Evolutionary conservation across 1,284 basidiomycete genomes (phyloP).

Genomic region (Puccinia triticina): DNA sequence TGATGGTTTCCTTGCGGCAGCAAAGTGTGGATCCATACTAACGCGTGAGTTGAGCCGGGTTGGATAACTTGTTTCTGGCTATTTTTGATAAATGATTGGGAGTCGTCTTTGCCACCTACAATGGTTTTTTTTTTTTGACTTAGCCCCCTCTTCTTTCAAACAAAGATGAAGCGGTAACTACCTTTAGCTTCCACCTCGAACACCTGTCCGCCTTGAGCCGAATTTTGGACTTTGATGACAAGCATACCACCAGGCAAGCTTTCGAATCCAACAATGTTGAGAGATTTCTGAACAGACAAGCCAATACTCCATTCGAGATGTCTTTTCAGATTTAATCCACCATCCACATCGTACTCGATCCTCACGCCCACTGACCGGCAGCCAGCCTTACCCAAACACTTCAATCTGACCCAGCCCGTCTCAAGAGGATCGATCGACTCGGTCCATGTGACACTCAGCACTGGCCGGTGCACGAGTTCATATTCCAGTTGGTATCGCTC

Average conservation of each 20-base stretch:
- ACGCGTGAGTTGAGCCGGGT: slow-evolving; percentile 20
- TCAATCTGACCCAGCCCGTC: slow-evolving; percentile 9
- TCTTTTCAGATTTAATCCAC: slow-evolving; percentile 15
- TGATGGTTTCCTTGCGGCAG: neutral
- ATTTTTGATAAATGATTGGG: neutral
- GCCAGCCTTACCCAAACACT: slow-evolving; percentile 31
- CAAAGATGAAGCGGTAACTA: neutral
- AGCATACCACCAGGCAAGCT: slow-evolving; percentile 3
- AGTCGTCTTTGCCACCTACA: slow-evolving; percentile 18
- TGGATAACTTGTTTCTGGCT: slow-evolving; percentile 33
- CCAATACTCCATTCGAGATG: slow-evolving; percentile 17
- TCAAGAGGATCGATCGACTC: neutral
- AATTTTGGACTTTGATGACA: slow-evolving; percentile 27
- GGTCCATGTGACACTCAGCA: slow-evolving; percentile 5
- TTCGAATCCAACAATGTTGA: slow-evolving; percentile 27
- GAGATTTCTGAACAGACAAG: slow-evolving; percentile 23
- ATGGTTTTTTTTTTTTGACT: neutral
- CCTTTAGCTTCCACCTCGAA: slow-evolving; percentile 35
- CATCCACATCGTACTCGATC: slow-evolving; percentile 28
- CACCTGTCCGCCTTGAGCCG: slow-evolving; percentile 5
- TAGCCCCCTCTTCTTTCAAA: neutral
- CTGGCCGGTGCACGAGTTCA: slow-evolving; percentile 27
- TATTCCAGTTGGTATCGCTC: slow-evolving; percentile 35
- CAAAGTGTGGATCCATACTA: neutral
- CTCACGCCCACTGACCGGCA: neutral